phyloP scores from a whole-genome alignment of 2,329 filamentous ascomycete species.

The Teratosphaeria gauchensis region DNA sequence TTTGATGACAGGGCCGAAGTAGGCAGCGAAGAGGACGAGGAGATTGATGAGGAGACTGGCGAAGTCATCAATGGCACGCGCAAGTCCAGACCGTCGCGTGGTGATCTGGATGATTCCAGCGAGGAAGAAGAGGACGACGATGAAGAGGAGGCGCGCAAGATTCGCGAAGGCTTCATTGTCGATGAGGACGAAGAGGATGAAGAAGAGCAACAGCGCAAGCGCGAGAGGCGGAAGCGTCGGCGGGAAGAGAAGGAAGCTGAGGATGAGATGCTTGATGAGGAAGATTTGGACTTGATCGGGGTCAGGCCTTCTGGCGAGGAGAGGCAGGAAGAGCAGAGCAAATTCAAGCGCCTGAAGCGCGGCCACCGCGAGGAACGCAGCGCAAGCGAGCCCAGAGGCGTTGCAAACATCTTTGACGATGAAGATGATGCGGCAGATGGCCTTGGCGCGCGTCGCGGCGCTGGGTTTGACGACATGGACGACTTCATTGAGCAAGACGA shows the following conservation, averaged over 20 bases:
- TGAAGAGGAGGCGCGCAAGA: conserved; percentile 74
- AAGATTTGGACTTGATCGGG: conserved; percentile 91
- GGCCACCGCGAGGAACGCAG: conserved; percentile 66
- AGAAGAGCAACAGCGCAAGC: conserved; percentile 50
- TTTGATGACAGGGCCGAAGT: conserved; percentile 78
- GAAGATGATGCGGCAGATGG: conserved; percentile 64
- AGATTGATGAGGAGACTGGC: conserved; percentile 68
- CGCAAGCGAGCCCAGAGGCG: conserved; percentile 55
- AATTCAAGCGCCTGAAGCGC: conserved; percentile 93
- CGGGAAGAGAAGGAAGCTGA: conserved; percentile 69
- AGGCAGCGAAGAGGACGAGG: conserved; percentile 77
- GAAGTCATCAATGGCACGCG: conserved; percentile 35
- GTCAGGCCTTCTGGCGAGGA: conserved; percentile 51
- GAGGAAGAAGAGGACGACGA: conserved; percentile 82
- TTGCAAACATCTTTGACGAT: conserved; percentile 91
- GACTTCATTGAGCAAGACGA: conserved; percentile 96
- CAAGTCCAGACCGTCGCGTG: conserved; percentile 31
- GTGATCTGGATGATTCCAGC: conserved; percentile 67
- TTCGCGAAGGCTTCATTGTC: conserved; percentile 86
- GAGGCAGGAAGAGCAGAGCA: conserved; percentile 61
- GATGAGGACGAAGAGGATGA: conserved; percentile 72
- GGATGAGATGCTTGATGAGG: conserved; percentile 78
- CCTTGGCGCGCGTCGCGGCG: conserved; percentile 30
- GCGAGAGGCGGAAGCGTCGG: conserved; percentile 68
- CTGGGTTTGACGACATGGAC: conserved; percentile 69